Conservation (phyloP, 257 asterid genomes). For the Solanum ossicruentum region DNA sequence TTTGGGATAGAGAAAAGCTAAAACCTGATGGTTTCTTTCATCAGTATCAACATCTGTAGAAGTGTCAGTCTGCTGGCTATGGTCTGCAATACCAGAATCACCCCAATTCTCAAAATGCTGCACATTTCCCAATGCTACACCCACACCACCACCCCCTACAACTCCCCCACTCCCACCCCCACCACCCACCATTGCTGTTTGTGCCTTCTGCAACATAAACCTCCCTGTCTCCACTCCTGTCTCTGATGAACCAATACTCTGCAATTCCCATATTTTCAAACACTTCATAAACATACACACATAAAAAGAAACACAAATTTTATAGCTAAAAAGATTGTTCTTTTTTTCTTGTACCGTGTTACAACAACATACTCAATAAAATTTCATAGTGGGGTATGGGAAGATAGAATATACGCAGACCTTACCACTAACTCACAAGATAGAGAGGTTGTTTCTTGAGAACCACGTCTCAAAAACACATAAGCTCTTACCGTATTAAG, state of each 20-base stretch:
- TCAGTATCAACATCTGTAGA: slow-evolving; percentile 44
- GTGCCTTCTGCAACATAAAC: slow-evolving; percentile 26
- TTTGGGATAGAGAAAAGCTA: not conserved
- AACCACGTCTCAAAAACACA: too few relatives aligned
- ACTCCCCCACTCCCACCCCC: not conserved
- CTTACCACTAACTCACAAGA: too few relatives aligned
- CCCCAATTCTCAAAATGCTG: slow-evolving; percentile 40
- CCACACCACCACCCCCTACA: not conserved
- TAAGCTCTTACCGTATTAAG: slow-evolving; percentile 27
- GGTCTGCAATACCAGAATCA: slow-evolving; percentile 39
- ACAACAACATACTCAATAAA: too few relatives aligned
- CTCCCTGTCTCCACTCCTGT: slow-evolving; percentile 37
- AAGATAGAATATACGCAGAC: too few relatives aligned
- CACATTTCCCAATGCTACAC: slow-evolving; percentile 41
- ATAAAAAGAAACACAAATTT: not conserved
- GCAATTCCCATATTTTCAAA: not conserved
- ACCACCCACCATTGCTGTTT: slow-evolving; percentile 12
- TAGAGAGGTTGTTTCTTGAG: too few relatives aligned
- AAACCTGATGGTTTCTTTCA: slow-evolving; percentile 24
- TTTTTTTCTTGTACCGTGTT: too few relatives aligned
- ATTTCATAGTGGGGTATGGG: too few relatives aligned
- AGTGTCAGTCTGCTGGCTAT: slow-evolving; percentile 48
- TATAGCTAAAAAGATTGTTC: not conserved
- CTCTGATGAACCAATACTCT: slow-evolving; percentile 61
- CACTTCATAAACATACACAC: not conserved